phyloP scores from a whole-genome alignment of 805 yeast species.

The Ogataea trehalophila region DNA sequence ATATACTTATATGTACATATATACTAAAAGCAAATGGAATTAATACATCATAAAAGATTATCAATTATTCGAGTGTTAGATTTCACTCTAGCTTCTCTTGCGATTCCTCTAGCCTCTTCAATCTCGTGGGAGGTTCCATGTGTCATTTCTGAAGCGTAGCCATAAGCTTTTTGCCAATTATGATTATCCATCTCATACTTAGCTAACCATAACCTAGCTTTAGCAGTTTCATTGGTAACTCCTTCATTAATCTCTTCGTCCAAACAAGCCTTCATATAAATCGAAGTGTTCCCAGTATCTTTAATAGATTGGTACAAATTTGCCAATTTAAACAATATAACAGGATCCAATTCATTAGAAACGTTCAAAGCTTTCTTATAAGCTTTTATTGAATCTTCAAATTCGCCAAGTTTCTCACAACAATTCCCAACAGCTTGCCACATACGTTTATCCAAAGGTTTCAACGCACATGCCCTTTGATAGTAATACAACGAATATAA shows the following conservation, averaged over 20 bases:
- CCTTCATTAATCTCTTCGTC: slow-evolving; percentile 63
- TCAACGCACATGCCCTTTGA: slow-evolving; percentile 82
- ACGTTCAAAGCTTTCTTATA: slow-evolving; percentile 70
- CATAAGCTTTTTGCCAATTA: slow-evolving; percentile 65
- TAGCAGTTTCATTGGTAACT: slow-evolving; percentile 65
- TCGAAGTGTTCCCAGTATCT: slow-evolving; percentile 48
- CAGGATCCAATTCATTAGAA: slow-evolving; percentile 45
- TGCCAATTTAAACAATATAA: slow-evolving; percentile 64
- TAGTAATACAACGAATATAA: slow-evolving; percentile 87
- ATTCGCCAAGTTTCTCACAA: slow-evolving; percentile 70
- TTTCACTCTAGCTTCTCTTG: slow-evolving; percentile 67
- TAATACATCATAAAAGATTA: not conserved
- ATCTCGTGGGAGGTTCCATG: slow-evolving; percentile 78
- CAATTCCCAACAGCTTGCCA: slow-evolving; percentile 95
- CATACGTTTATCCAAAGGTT: slow-evolving; percentile 87
- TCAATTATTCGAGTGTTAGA: slow-evolving; percentile 25
- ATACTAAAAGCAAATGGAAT: too few species aligned
- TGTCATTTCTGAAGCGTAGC: slow-evolving; percentile 64
- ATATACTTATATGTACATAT: too few species aligned
- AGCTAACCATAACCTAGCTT: slow-evolving; percentile 86
- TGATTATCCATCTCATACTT: slow-evolving; percentile 51
- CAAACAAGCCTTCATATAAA: slow-evolving; percentile 63
- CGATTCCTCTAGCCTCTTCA: slow-evolving; percentile 83
- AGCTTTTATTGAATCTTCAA: slow-evolving; percentile 70
- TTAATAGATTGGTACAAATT: slow-evolving; percentile 53